Percentiles rank a stretch among this genome's conserved stretches.
These are phyloP conservation scores for Aspergillus nidulans DNA, from an alignment of 495 filamentous ascomycete genomes.

Conservation along the genomic window DNA sequence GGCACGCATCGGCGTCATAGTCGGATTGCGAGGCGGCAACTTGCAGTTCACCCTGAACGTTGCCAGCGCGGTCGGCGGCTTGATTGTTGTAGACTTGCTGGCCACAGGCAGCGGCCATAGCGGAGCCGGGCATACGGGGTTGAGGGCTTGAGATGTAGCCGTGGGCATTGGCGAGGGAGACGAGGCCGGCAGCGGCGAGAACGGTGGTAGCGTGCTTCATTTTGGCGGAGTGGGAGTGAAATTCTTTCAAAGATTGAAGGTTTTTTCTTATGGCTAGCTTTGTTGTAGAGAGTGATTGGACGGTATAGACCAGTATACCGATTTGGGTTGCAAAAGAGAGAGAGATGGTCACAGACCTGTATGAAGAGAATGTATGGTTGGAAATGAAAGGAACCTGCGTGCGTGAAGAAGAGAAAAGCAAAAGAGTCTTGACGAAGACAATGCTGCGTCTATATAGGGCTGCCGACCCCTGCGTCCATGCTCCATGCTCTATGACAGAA, in stretches of 20 bases:
- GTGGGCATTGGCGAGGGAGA: conserved; percentile 53
- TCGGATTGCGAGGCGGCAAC: conserved; percentile 49
- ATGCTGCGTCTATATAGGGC: conserved; percentile 13
- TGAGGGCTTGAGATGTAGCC: conserved; percentile 57
- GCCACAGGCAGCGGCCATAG: conserved; percentile 59
- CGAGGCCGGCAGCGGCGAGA: conserved; percentile 43
- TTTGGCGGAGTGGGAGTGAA: conserved; percentile 8
- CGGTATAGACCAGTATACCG: conserved; percentile 34
- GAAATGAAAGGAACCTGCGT: conserved; percentile 21
- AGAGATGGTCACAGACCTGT: conserved; percentile 35
- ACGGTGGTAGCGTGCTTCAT: conserved; percentile 34
- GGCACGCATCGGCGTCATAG: conserved; percentile 56
- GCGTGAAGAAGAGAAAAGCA: conserved; percentile 18
- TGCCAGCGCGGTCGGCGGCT: conserved; percentile 59
- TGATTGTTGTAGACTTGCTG: conserved; percentile 58
- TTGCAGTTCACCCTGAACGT: conserved; percentile 63
- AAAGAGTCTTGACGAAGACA: background rate
- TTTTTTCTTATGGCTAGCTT: background rate
- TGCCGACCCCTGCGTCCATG: background rate
- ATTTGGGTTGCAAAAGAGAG: conserved; percentile 23
- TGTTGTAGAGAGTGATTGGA: conserved; percentile 15
- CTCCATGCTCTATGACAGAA: background rate
- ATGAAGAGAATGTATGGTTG: conserved; percentile 23
- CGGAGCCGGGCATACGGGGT: conserved; percentile 55
- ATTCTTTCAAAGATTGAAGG: background rate